Evolutionary conservation across 1,284 basidiomycete species (phyloP).

Genomic region (Naganishia sp.): DNA sequence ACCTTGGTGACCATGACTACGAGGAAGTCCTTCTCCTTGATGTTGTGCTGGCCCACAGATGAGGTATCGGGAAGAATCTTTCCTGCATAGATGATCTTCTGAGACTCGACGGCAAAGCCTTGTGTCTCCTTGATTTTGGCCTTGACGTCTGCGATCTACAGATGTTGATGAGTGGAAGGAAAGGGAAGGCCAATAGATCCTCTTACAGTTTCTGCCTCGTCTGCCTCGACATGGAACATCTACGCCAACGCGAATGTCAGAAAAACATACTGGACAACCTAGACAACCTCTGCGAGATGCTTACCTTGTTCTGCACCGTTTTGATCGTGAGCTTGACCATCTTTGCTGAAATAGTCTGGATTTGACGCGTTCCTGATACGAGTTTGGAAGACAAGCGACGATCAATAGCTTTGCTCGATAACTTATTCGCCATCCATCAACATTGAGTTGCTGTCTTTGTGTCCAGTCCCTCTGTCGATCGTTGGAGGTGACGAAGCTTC

Average conservation of each 20-base stretch:
- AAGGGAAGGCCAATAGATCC: background rate
- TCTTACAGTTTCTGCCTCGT: conserved; percentile 66
- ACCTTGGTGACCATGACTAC: conserved; percentile 99
- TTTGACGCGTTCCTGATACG: background rate
- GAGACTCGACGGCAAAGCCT: conserved; percentile 65
- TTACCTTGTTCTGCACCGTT: conserved; percentile 86
- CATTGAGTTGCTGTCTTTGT: background rate
- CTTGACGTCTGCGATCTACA: conserved; percentile 72
- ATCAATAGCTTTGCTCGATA: too few relatives aligned
- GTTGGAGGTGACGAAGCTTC: conserved; percentile 5
- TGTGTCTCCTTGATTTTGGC: conserved; percentile 77
- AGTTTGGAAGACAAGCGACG: background rate
- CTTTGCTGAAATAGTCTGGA: conserved; percentile 43
- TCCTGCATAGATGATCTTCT: conserved; percentile 97
- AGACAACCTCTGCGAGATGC: conserved; percentile 46
- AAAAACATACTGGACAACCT: conserved; percentile 1
- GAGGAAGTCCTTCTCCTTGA: conserved; percentile 99
- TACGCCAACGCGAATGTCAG: conserved; percentile 46
- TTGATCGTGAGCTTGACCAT: conserved; percentile 89
- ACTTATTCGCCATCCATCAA: background rate
- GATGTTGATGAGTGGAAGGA: background rate
- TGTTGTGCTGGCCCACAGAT: conserved; percentile 80
- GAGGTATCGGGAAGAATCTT: conserved; percentile 90
- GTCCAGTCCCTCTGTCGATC: background rate
- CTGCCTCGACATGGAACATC: conserved; percentile 70